phyloP scores from a whole-genome alignment of 2,329 filamentous ascomycete species.

The Penicillium hesseltinei region DNA sequence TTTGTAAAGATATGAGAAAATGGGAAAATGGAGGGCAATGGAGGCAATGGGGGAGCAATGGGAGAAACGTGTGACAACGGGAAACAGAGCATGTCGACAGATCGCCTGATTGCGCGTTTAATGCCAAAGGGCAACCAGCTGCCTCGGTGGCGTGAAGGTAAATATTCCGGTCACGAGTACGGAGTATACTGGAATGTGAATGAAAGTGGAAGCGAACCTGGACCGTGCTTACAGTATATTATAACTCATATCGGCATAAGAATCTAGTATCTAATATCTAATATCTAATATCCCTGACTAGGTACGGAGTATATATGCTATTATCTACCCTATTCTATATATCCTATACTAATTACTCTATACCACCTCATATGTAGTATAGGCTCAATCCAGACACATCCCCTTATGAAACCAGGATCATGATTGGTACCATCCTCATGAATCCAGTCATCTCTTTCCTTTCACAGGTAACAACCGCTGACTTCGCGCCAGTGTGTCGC shows the following conservation, averaged over 20 bases:
- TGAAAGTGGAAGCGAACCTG: background rate
- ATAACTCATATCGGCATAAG: background rate
- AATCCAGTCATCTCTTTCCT: background rate
- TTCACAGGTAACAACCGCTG: constrained; percentile 5
- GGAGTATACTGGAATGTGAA: background rate
- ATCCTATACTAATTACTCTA: background rate
- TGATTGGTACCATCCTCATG: background rate
- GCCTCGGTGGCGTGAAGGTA: constrained; percentile 10
- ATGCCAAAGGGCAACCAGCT: background rate
- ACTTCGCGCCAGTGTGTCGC: constrained; percentile 16
- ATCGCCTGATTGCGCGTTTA: constrained; percentile 4
- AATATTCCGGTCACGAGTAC: constrained; percentile 1
- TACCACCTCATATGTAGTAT: background rate
- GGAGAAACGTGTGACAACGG: too few relatives aligned
- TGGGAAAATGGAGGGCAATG: background rate
- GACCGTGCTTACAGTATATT: background rate
- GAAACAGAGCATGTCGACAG: background rate
- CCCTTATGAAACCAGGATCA: background rate
- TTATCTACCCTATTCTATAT: too few relatives aligned
- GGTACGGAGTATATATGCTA: too few relatives aligned
- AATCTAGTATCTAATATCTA: background rate
- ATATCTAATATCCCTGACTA: background rate
- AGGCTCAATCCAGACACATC: background rate
- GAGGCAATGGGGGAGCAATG: background rate
- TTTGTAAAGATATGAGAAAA: background rate